Evolutionary conservation across 305 asterid species (phyloP), one percentile per base, ranked within the genome.

Genomic region (Caryopteris hybrid): DNA sequence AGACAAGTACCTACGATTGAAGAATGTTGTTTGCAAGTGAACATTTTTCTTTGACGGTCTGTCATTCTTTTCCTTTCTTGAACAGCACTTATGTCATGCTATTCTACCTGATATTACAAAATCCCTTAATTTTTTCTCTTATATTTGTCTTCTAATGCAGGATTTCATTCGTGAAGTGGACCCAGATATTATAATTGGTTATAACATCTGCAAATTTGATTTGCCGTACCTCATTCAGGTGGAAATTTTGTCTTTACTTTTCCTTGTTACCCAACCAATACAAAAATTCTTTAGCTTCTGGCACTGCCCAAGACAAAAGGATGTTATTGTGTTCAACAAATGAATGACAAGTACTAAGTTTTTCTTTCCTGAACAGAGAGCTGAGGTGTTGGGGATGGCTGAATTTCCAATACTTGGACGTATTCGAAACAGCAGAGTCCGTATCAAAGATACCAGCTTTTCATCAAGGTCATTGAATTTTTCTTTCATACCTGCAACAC

Each of bases 201-300:
- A 95, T 80, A 95, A 95, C 82, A 95, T 95, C 70, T 95, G 99
- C 90, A 95, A 95, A 73, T 95, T 95, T 77, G 99, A 91, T 84
- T 73, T 95, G 74, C 99, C 99, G 31, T 95, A 95, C 81, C 98
- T 95, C 75, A 95, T 95, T 78, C 91, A 93, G 98, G 99, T 92
- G 64, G 42, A 25, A 50, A 52, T 57, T 6, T 39, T 43, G 18
- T 60, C 63, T 45, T 48, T 46, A 27, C 47, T 53, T 65, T 57
- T 38, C 52, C 45, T 18, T 42, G 21, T 53, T 29, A 38, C 63
- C 29, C 23, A n/a, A 47, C 31, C 39, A 31, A 20, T 33, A 1
- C 12, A 25, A 20, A 29, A 63, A 55, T 33, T 59, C 17, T 68
- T 69, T 57, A 20, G 60, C 66, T 74, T 52, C 72, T 45, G 42